Conservation (phyloP, 768 basidiomycete genomes). For the Naganishia antarctica region DNA sequence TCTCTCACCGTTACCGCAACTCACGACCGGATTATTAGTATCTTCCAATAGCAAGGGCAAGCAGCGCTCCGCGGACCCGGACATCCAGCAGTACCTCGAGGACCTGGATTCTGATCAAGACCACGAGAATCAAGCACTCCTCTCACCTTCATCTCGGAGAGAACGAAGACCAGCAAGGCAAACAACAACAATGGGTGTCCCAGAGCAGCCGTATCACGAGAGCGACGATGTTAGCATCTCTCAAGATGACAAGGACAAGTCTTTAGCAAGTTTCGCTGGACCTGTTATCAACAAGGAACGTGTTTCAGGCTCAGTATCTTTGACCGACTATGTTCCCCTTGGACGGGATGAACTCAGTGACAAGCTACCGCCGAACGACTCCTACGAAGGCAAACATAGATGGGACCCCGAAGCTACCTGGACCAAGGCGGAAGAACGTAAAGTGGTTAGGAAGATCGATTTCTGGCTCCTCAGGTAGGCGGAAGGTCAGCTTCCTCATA, state of each 20-base stretch:
- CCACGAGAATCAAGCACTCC: slow-evolving; percentile 7
- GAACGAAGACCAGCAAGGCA: neutral
- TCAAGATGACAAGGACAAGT: neutral
- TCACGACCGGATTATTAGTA: too few species aligned
- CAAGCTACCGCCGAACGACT: neutral
- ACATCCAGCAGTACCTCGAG: slow-evolving; percentile 10
- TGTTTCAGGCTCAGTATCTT: neutral
- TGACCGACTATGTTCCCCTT: slow-evolving; percentile 1
- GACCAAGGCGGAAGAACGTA: slow-evolving; percentile 32
- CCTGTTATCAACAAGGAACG: slow-evolving; percentile 5
- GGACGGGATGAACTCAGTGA: slow-evolving; percentile 4
- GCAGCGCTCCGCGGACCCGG: neutral
- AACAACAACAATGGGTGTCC: neutral
- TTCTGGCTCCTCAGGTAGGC: slow-evolving; percentile 11
- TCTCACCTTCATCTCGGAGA: neutral
- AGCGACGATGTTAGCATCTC: neutral
- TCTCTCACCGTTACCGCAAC: neutral
- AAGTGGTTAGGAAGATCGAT: slow-evolving; percentile 26
- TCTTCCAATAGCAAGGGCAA: neutral
- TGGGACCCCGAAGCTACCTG: slow-evolving; percentile 34
- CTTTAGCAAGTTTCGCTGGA: too few species aligned
- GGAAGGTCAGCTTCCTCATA: too few species aligned
- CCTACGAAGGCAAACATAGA: slow-evolving; percentile 32
- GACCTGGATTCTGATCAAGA: slow-evolving; percentile 3
- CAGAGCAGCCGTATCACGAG: neutral